Evolutionary conservation across 1,139 yeast species (phyloP).

Genomic region (Pichia sp.): DNA sequence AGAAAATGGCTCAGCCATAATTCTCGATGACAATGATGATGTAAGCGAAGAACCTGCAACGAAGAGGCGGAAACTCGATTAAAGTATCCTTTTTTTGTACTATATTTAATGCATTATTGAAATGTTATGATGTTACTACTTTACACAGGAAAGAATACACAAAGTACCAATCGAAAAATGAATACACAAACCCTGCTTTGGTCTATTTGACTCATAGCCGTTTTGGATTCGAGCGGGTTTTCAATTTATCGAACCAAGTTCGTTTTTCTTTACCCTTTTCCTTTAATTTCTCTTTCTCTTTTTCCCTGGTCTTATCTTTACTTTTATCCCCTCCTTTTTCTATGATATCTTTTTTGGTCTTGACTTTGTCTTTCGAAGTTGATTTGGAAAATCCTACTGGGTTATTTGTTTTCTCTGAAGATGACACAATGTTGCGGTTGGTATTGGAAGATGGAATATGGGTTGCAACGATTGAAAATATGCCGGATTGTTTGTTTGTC

Average conservation of each 20-base stretch:
- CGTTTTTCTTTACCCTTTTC: constrained; percentile 25
- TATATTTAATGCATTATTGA: background rate
- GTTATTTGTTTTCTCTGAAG: constrained; percentile 1
- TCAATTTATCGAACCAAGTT: constrained; percentile 35
- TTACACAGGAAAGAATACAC: constrained; percentile 6
- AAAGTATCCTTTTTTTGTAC: background rate
- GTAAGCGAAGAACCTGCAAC: background rate
- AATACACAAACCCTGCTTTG: background rate
- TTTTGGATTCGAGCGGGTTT: constrained; percentile 33
- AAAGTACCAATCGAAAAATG: background rate
- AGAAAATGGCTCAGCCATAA: background rate
- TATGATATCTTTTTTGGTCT: background rate
- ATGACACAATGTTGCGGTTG: constrained; percentile 1
- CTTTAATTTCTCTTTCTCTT: background rate
- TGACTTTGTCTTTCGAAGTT: background rate
- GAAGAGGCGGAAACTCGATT: constrained; percentile 4
- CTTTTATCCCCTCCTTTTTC: background rate
- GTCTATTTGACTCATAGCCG: background rate
- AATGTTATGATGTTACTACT: background rate
- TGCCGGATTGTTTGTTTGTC: background rate
- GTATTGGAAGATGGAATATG: background rate
- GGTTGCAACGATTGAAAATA: constrained; percentile 9
- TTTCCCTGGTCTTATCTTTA: constrained; percentile 1
- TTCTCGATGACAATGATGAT: constrained; percentile 11
- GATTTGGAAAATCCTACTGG: background rate